phyloP scores from a whole-genome alignment of 495 filamentous ascomycete genomes.

The Geopyxis carbonaria region DNA sequence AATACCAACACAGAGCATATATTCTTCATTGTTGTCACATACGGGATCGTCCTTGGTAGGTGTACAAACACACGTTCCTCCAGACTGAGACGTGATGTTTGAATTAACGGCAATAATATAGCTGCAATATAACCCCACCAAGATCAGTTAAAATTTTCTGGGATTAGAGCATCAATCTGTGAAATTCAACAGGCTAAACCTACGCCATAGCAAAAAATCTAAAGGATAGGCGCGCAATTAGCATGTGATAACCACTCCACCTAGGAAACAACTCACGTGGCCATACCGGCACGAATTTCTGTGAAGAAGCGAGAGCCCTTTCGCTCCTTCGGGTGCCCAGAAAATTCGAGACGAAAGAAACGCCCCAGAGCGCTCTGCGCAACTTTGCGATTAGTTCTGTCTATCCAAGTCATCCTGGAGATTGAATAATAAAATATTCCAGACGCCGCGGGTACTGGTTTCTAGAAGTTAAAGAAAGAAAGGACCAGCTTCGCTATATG shows the following conservation, averaged over 20 bases:
- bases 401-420: conserved; percentile 26
- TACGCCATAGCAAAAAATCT: conserved; percentile 76
- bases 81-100: conserved; percentile 40
- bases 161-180: too few relatives aligned
- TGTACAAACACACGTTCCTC: conserved; percentile 62
- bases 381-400: conserved; percentile 21
- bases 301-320: conserved; percentile 65
- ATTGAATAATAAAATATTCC: too few relatives aligned
- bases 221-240: background rate
- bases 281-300: conserved; percentile 59
- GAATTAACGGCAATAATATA: conserved; percentile 35
- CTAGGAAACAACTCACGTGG: conserved; percentile 31
- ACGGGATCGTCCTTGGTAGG: conserved; percentile 29
- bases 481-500: too few relatives aligned
- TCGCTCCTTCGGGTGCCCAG: conserved; percentile 50
- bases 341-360: conserved; percentile 59
- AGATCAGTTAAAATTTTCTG: too few relatives aligned
- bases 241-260: background rate
- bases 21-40: conserved; percentile 40
- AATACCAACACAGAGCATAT: conserved; percentile 45
- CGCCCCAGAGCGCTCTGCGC: conserved; percentile 37
- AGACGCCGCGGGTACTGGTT: too few relatives aligned
- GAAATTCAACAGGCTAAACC: too few relatives aligned
- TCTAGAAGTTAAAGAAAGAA: too few relatives aligned
- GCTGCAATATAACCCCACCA: conserved; percentile 32